Evolutionary conservation across 306 rosid genomes (phyloP).

Genomic region (Morella rubra): DNA sequence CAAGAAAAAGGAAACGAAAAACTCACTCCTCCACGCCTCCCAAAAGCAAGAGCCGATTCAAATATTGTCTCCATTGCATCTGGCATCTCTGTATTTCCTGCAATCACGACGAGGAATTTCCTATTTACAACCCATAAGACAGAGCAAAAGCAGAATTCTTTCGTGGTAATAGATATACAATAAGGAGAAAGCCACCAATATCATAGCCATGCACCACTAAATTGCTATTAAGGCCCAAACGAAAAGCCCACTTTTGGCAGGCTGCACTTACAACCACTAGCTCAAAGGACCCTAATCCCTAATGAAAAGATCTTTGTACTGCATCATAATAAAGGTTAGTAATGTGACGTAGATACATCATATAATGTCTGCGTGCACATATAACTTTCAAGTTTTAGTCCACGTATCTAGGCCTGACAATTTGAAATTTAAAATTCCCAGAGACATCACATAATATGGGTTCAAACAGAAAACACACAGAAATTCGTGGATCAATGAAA

Average conservation of each 20-base stretch:
- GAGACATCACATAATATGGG: conserved; percentile 11
- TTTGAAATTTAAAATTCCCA: conserved; percentile 13
- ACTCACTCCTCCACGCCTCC: conserved; percentile 91
- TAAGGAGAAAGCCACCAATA: neutral
- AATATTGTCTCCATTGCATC: conserved; percentile 99
- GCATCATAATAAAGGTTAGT: neutral
- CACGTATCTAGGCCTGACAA: neutral
- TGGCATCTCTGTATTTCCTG: conserved; percentile 93
- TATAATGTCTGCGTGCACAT: neutral
- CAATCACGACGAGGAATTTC: conserved; percentile 30
- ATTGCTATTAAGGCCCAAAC: neutral
- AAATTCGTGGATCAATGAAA: conserved; percentile 13
- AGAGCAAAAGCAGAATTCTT: conserved; percentile 13
- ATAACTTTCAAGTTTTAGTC: neutral
- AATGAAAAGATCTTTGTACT: neutral
- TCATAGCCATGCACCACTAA: neutral
- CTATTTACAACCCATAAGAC: neutral
- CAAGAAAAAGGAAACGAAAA: conserved; percentile 30
- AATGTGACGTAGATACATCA: neutral
- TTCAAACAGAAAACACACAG: neutral
- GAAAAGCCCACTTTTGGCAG: neutral
- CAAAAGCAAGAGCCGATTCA: conserved; percentile 91
- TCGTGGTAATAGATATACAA: too few relatives aligned
- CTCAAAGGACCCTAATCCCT: neutral
- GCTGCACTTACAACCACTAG: neutral